Evolutionary conservation across 495 filamentous ascomycete species (phyloP), one percentile per base, ranked within the genome.

Genomic region (Cercophora newfieldiana): DNA sequence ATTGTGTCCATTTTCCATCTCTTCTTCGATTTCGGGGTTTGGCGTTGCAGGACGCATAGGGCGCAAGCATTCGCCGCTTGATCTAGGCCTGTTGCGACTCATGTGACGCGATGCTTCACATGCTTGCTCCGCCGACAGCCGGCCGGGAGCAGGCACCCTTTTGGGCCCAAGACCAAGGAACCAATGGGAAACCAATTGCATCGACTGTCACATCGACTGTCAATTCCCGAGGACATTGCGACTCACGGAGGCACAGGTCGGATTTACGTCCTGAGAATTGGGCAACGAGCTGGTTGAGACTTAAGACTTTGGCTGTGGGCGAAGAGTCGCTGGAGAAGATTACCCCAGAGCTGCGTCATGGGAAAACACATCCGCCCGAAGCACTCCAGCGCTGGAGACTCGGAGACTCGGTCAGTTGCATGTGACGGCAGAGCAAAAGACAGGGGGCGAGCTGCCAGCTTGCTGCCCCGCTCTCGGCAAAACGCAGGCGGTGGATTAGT

Each of bases 391-490:
- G 7, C 33, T 16, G 10, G 28, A 37, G n/a, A 18, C 18, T 31
- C n/a, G 57, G 33, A 50, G 47, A 24, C 21, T n/a, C 24, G 22
- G 16, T 50, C 16, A 31, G 37, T 66, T 61, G 58, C 64, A 66
- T 66, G 64, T 66, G 64, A 66, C 50, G 64, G 59, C 59, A 61
- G 58, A 21, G 31, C 31, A 22, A 48, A 21, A 44, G 47, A 48
- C 59, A 61, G 18, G 49, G 58, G 63, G 22, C 18, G 12, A 56
- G 59, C 26, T 30, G 22, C 24, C 31, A 29, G 53, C 64, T 30
- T 60, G 44, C 16, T 26, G 57, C 64, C 59, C 64, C 64, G 57
- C 64, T 56, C 58, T 66, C 64, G 64, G 64, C 64, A 61, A 66
- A 66, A 66, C 49, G 29, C 5, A n/a, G 50, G 37, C 63, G 24